Evolutionary conservation across 768 basidiomycete genomes (phyloP).

Genomic region (Leccinum sublutescens): DNA sequence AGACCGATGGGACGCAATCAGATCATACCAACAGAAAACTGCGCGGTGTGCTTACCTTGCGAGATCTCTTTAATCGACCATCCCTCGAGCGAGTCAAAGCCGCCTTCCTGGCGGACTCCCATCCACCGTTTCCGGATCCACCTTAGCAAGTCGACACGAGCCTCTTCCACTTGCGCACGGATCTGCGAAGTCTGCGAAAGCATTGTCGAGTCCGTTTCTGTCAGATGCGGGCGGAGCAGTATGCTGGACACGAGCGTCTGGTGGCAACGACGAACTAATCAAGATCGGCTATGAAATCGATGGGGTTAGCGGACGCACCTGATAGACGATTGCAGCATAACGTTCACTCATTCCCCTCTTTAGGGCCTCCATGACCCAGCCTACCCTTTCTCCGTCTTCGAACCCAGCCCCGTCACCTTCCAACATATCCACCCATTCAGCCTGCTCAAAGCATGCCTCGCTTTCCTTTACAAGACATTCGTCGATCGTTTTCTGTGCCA

Average conservation of each 20-base stretch:
- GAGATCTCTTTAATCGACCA: constrained; percentile 88
- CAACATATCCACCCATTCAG: constrained; percentile 75
- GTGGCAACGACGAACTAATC: neutral
- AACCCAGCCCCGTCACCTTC: constrained; percentile 71
- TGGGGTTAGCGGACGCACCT: constrained; percentile 43
- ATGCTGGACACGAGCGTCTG: constrained; percentile 74
- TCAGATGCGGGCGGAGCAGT: constrained; percentile 64
- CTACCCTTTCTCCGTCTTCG: constrained; percentile 76
- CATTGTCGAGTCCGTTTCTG: constrained; percentile 57
- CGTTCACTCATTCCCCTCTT: constrained; percentile 60
- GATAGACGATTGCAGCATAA: constrained; percentile 71
- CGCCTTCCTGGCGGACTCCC: constrained; percentile 68
- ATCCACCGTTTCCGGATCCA: constrained; percentile 84
- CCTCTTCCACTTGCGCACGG: constrained; percentile 70
- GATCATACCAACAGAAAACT: neutral
- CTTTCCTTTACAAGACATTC: constrained; percentile 58
- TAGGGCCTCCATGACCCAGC: constrained; percentile 68
- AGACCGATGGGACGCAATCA: neutral
- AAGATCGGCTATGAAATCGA: neutral
- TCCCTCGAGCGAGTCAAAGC: constrained; percentile 77
- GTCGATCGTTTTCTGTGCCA: constrained; percentile 61
- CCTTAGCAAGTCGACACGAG: constrained; percentile 40
- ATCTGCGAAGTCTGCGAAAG: constrained; percentile 69
- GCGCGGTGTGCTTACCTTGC: constrained; percentile 23
- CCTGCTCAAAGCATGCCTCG: constrained; percentile 61